These are phyloP conservation scores for Kwoniella dejecticola DNA, from an alignment of 768 basidiomycete species.

Conservation along the genomic window DNA sequence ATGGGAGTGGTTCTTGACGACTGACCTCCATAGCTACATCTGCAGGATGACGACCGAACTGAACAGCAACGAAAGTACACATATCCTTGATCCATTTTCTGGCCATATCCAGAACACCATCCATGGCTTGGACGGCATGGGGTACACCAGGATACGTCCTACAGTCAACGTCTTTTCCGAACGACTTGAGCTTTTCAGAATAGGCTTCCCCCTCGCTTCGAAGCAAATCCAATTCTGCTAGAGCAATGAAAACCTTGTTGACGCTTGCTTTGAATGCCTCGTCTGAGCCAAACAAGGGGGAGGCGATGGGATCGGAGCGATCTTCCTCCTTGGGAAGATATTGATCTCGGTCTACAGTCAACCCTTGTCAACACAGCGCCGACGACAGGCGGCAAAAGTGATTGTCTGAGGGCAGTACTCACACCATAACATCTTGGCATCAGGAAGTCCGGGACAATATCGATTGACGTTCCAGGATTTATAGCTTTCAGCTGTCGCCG, in stretches of 20 bases:
- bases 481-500: constrained; percentile 59
- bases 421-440: constrained; percentile 75
- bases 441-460: constrained; percentile 65
- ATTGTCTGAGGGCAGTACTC: constrained; percentile 41
- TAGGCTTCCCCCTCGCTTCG: constrained; percentile 69
- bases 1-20: background rate
- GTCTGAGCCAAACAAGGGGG: constrained; percentile 70
- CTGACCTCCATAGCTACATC: constrained; percentile 26
- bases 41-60: constrained; percentile 22
- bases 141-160: constrained; percentile 66
- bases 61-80: constrained; percentile 22
- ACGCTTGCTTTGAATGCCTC: constrained; percentile 62
- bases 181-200: constrained; percentile 62
- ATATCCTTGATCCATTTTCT: constrained; percentile 22
- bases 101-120: constrained; percentile 24
- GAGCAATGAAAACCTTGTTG: constrained; percentile 16
- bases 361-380: too few species aligned
- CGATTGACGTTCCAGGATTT: constrained; percentile 65
- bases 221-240: constrained; percentile 67
- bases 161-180: constrained; percentile 63
- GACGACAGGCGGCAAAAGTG: background rate
- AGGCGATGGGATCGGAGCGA: constrained; percentile 68
- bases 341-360: constrained; percentile 26
- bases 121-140: constrained; percentile 34
- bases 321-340: constrained; percentile 69